Base-by-base conservation (phyloP, 257 asterid species). In the Primulina huaijiensis region DNA sequence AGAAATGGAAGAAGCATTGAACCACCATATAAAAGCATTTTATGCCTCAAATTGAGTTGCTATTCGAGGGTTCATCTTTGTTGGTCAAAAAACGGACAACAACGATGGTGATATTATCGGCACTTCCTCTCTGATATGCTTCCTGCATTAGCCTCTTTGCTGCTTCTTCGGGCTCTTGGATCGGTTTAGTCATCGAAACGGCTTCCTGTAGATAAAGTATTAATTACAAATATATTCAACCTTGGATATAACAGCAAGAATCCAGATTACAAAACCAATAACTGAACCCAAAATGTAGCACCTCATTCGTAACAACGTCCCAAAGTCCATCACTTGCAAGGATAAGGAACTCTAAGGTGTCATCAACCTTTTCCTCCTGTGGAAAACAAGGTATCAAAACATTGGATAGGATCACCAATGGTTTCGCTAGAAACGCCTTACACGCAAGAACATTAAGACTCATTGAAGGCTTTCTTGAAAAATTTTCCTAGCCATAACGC, bases 301-400 rank as follows among this genome's bases (percentile, higher is more conserved):
- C 97, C 92, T 91, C 96, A 70, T 91, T 91, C 23, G 95, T 89
- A 30, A 92, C 97, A 5, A 91, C 96, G 21, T 91, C 97, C 97
- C 97, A 90, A 6, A 90, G 96, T 72, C 97, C 97, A 62, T 91
- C 97, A 62, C 97, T 91, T 35, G 97, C 97, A 23, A 91, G 96
- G 88, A 91, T 91, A 67, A 91, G 96, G 78, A 89, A 91, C 85
- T 91, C 97, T 5, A 91, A 95, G 37, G 91, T 79, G 56, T 84
- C 86, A 46, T 91, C 97, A 12, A 91, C 93, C 78, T 83, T 89
- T 71, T 82, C 95, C 82, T 91, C 97, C 96, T 89, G 88, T 1
- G 21, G 8, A 16, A 50, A 50, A 50, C 57, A 16, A 50, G 8
- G 8, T 16, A 50, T 5, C 3, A 50, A 17, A 50, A 16, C 8